phyloP scores from a whole-genome alignment of 495 filamentous ascomycete species.

The Bombardia bombarda region DNA sequence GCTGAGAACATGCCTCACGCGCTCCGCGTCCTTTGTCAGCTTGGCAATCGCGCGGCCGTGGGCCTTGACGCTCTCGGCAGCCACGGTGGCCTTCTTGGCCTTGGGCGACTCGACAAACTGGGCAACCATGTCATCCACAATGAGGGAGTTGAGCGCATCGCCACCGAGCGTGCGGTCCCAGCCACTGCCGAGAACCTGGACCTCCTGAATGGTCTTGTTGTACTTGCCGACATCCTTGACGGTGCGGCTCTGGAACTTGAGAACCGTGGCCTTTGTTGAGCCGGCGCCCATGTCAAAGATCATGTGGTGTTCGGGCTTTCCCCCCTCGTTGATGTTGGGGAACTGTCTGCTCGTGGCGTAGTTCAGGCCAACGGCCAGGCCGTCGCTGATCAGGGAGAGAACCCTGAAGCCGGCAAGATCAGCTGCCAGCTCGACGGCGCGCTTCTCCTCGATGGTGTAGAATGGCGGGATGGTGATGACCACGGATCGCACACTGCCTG shows the following conservation, averaged over 20 bases:
- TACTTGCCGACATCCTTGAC: slow-evolving; percentile 89
- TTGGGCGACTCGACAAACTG: slow-evolving; percentile 65
- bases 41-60: slow-evolving; percentile 83
- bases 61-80: slow-evolving; percentile 49
- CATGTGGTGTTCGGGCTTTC: slow-evolving; percentile 85
- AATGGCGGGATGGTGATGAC: slow-evolving; percentile 92
- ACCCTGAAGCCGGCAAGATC: slow-evolving; percentile 82
- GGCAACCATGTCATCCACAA: slow-evolving; percentile 78
- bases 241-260: slow-evolving; percentile 79
- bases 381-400: slow-evolving; percentile 79
- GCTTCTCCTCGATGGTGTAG: slow-evolving; percentile 82
- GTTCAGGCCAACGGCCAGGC: slow-evolving; percentile 85
- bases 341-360: slow-evolving; percentile 90
- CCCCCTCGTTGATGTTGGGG: slow-evolving; percentile 71
- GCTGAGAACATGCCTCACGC: slow-evolving; percentile 80
- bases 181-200: slow-evolving; percentile 73
- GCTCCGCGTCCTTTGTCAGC: slow-evolving; percentile 86
- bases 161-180: slow-evolving; percentile 90
- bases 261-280: slow-evolving; percentile 87
- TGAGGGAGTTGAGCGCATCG: slow-evolving; percentile 77
- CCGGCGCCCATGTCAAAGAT: slow-evolving; percentile 98
- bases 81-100: slow-evolving; percentile 58
- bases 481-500: slow-evolving; percentile 61
- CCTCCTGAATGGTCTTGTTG: slow-evolving; percentile 96
- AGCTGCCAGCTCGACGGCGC: slow-evolving; percentile 71